Percentiles rank a stretch among this genome's conserved stretches.
phyloP scores from a whole-genome alignment of 2,329 filamentous ascomycete genomes.

The Penicillium sp. region DNA sequence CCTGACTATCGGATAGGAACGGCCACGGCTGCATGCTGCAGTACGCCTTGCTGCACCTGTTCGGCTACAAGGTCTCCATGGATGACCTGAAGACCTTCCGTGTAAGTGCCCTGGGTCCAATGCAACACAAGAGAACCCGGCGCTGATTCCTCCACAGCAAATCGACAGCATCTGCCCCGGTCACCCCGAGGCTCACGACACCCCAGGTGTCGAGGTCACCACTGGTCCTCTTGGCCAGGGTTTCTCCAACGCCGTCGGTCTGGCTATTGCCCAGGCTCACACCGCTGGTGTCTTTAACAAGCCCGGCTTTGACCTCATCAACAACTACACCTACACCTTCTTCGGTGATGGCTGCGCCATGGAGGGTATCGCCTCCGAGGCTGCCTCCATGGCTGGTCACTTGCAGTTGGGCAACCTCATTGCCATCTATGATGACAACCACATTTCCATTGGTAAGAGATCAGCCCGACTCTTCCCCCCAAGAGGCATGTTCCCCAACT shows the following conservation, averaged over 20 bases:
- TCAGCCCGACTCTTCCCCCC: neutral
- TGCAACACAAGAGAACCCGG: neutral
- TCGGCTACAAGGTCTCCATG: constrained; percentile 80
- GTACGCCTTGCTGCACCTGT: constrained; percentile 96
- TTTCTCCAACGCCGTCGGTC: constrained; percentile 94
- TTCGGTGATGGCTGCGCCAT: constrained; percentile 98
- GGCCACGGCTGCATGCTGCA: constrained; percentile 99
- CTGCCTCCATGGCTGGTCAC: constrained; percentile 88
- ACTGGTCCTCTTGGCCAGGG: constrained; percentile 97
- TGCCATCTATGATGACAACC: constrained; percentile 96
- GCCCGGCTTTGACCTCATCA: constrained; percentile 82
- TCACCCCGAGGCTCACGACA: constrained; percentile 95
- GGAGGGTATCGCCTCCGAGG: constrained; percentile 96
- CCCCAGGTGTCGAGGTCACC: constrained; percentile 94
- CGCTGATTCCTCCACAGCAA: constrained; percentile 47
- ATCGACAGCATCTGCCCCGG: constrained; percentile 83
- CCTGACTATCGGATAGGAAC: constrained; percentile 61
- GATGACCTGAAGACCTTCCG: constrained; percentile 97
- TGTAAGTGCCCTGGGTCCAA: constrained; percentile 56
- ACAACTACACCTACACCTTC: constrained; percentile 97
- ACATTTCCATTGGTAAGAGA: constrained; percentile 75
- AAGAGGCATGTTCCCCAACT: neutral
- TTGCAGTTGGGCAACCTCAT: constrained; percentile 98
- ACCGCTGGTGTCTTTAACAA: constrained; percentile 93
- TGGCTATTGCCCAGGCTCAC: constrained; percentile 94